Evolutionary conservation across 257 asterid genomes (phyloP).

Genomic region (Anisodus tanguticus): DNA sequence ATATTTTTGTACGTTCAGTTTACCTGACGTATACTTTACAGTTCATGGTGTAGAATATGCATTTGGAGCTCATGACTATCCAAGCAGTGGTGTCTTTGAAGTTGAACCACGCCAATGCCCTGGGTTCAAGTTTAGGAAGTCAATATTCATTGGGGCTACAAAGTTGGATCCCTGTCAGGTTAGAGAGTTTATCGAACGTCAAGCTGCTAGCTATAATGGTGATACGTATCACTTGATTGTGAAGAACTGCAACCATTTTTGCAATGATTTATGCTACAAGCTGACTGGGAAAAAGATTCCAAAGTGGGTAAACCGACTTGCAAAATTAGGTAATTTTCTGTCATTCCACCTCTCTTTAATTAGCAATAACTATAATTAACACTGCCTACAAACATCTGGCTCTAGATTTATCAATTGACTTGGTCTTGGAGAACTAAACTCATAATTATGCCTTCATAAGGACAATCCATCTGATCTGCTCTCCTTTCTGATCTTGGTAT

Average conservation of each 20-base stretch:
- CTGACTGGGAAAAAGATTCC: slow-evolving; percentile 82
- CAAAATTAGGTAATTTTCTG: slow-evolving; percentile 69
- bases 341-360: background rate
- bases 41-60: slow-evolving; percentile 40
- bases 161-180: slow-evolving; percentile 63
- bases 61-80: slow-evolving; percentile 34
- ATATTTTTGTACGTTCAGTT: background rate
- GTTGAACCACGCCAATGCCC: slow-evolving; percentile 36
- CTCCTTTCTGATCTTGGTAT: background rate
- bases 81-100: slow-evolving; percentile 35
- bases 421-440: background rate
- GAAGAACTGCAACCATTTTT: slow-evolving; percentile 95
- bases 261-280: slow-evolving; percentile 79
- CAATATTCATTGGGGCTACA: slow-evolving; percentile 75
- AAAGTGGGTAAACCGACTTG: slow-evolving; percentile 93
- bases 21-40: slow-evolving; percentile 22
- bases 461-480: background rate
- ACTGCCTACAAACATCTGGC: background rate
- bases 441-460: background rate
- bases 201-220: slow-evolving; percentile 81
- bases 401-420: slow-evolving; percentile 12
- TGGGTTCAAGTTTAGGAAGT: slow-evolving; percentile 81
- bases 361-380: background rate
- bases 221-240: slow-evolving; percentile 86
- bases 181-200: slow-evolving; percentile 81